These are phyloP conservation scores for Gossypium gossypioides DNA, from an alignment of 441 rosid species.

Conservation along the genomic window DNA sequence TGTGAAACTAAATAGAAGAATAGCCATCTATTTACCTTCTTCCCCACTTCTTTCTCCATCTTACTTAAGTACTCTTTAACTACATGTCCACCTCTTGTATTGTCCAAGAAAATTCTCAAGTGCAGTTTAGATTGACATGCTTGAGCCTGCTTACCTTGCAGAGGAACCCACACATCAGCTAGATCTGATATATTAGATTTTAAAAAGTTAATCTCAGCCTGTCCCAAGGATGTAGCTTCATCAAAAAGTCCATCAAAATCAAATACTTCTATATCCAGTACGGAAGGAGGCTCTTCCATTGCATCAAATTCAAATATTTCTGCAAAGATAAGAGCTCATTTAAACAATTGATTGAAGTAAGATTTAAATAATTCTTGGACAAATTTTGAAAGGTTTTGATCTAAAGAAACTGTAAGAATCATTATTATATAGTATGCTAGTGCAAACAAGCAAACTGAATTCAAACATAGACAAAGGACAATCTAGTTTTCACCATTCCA, in stretches of 20 bases:
- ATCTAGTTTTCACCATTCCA: constrained; percentile 71
- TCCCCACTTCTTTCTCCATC: constrained; percentile 99
- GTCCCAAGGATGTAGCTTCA: constrained; percentile 79
- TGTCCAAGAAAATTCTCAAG: constrained; percentile 78
- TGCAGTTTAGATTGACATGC: constrained; percentile 91
- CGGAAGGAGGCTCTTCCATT: constrained; percentile 93
- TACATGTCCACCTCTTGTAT: constrained; percentile 76
- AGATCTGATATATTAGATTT: constrained; percentile 72
- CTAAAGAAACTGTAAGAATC: not conserved
- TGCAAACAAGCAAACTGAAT: constrained; percentile 4
- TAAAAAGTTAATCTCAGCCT: constrained; percentile 76
- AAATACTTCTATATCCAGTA: constrained; percentile 77
- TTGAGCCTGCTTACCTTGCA: constrained; percentile 78
- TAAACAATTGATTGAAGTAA: constrained; percentile 8
- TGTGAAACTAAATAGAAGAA: constrained; percentile 11
- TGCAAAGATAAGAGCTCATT: constrained; percentile 27
- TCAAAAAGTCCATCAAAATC: constrained; percentile 93
- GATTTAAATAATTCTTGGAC: not conserved
- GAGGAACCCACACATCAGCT: constrained; percentile 85
- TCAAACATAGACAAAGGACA: constrained; percentile 12
- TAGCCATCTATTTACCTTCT: constrained; percentile 49
- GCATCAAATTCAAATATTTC: constrained; percentile 98
- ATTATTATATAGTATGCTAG: not conserved
- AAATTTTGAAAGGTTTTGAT: not conserved
- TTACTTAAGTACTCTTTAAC: constrained; percentile 73